Base-by-base conservation (phyloP, 495 filamentous ascomycete species). In the Xylaria bambusicola region DNA sequence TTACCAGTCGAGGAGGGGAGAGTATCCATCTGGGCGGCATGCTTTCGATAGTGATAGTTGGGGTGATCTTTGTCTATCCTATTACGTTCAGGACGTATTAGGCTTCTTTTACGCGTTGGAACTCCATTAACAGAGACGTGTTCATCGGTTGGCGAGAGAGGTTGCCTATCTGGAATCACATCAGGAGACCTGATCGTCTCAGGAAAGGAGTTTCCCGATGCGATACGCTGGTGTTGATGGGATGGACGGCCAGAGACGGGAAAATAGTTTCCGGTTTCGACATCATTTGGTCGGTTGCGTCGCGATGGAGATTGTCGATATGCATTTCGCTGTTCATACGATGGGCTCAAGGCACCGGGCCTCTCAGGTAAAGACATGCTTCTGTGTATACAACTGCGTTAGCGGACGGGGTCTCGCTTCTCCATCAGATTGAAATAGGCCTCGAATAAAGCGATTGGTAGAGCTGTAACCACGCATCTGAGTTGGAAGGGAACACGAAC, bases 11-110 rank as follows among this genome's bases (percentile, higher is more conserved):
- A 87, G 0, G 94, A 96, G 1, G 95, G 95, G 53, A 89, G 76
- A 9, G 90, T 89, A 21, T 86, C 80, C 91, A 98, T 94, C 53
- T 91, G 87, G 41, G 90, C 88, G 10, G 91, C 91, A 82, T 94
- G 90, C 68, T 96, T 88, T 38, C 89, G 85, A 71, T 98, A 98
- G 67, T 96, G 84, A 68, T 96, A 98, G 67, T 98, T 94, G 9
- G 92, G 93, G 70, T 97, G 90, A 61, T 92, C 89, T 56, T 75
- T 80, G 58, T 92, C 88, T 57, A 93, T 88, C 23, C 87, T 85
- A 59, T 86, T 87, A 52, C 95, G 84, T 69, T 99, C 94, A 2
- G 95, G 95, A 61, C 88, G 82, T 60, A 98, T 86, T 52, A 99
- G 76, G 64, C 88, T 95, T 63, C 86, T 85, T 71, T 96, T 97